Evolutionary conservation across 306 rosid genomes (phyloP).

Genomic region (Quercus wislizeni): DNA sequence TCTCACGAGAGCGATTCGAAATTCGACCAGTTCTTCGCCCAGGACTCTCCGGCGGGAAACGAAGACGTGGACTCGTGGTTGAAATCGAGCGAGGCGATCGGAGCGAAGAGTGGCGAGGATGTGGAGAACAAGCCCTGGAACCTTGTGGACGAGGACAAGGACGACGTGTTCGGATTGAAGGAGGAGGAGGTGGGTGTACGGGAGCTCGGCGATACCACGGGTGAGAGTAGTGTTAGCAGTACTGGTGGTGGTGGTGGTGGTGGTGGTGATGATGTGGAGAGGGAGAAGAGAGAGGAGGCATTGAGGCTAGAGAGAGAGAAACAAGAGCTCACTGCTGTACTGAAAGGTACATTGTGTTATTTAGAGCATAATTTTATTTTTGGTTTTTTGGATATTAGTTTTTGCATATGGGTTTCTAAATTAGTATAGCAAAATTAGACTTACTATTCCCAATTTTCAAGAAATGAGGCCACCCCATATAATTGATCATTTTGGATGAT

Average conservation of each 20-base stretch:
- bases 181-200: slow-evolving; percentile 34
- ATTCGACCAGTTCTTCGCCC: slow-evolving; percentile 41
- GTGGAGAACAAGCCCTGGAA: slow-evolving; percentile 49
- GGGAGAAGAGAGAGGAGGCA: slow-evolving; percentile 28
- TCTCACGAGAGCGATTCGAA: slow-evolving; percentile 44
- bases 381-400: too few species aligned
- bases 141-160: slow-evolving; percentile 47
- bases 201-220: slow-evolving; percentile 14
- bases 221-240: not conserved
- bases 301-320: slow-evolving; percentile 57
- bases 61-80: slow-evolving; percentile 44
- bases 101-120: slow-evolving; percentile 12
- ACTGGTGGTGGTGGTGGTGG: not conserved
- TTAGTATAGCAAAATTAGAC: too few species aligned
- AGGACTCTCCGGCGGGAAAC: not conserved
- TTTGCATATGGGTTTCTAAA: too few species aligned
- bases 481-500: too few species aligned
- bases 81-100: slow-evolving; percentile 26
- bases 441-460: too few species aligned
- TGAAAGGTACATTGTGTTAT: slow-evolving; percentile 46
- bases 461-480: too few species aligned
- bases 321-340: slow-evolving; percentile 53
- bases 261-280: not conserved
- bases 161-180: slow-evolving; percentile 37
- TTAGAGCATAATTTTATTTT: not conserved